phyloP scores from a whole-genome alignment of 352 stramenopile genomes.

The Lagenidium sp. region DNA sequence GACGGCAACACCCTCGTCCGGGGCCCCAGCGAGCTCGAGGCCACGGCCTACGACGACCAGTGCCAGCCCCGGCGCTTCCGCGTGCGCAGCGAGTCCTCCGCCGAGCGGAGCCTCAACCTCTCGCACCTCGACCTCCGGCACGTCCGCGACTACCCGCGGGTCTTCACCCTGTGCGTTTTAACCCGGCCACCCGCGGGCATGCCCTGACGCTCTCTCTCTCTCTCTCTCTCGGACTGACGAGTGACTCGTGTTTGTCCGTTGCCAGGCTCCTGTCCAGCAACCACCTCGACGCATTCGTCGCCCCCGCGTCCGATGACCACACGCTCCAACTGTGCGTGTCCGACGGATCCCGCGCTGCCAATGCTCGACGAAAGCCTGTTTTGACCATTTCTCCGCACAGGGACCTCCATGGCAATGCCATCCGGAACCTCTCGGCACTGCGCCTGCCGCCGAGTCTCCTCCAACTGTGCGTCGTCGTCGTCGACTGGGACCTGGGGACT shows the following conservation, averaged over 20 bases:
- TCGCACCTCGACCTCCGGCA: slow-evolving; percentile 40
- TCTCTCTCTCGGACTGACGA: neutral
- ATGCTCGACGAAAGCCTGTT: neutral
- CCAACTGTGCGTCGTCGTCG: slow-evolving; percentile 25
- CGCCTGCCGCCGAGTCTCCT: slow-evolving; percentile 30
- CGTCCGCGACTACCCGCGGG: slow-evolving; percentile 38
- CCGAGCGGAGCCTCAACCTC: slow-evolving; percentile 47
- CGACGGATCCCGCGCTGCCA: neutral
- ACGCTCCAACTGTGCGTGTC: too few species aligned
- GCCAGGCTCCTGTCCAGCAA: too few species aligned
- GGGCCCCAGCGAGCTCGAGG: slow-evolving; percentile 21
- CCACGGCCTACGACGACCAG: slow-evolving; percentile 38
- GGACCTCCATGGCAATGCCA: slow-evolving; percentile 31
- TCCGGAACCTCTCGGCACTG: slow-evolving; percentile 24
- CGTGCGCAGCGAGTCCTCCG: slow-evolving; percentile 18
- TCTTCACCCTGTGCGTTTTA: slow-evolving; percentile 32
- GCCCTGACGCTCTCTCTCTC: neutral
- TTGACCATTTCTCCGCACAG: slow-evolving; percentile 13
- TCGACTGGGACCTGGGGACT: too few species aligned
- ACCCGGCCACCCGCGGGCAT: neutral
- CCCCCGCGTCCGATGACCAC: too few species aligned
- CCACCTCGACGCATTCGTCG: too few species aligned
- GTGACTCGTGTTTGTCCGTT: too few species aligned
- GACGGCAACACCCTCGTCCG: slow-evolving; percentile 34
- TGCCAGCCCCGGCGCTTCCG: slow-evolving; percentile 35